Percentiles rank a stretch among this genome's conserved stretches.
phyloP scores from a whole-genome alignment of 805 yeast species.

The Wickerhamomyces hampshirensis region DNA sequence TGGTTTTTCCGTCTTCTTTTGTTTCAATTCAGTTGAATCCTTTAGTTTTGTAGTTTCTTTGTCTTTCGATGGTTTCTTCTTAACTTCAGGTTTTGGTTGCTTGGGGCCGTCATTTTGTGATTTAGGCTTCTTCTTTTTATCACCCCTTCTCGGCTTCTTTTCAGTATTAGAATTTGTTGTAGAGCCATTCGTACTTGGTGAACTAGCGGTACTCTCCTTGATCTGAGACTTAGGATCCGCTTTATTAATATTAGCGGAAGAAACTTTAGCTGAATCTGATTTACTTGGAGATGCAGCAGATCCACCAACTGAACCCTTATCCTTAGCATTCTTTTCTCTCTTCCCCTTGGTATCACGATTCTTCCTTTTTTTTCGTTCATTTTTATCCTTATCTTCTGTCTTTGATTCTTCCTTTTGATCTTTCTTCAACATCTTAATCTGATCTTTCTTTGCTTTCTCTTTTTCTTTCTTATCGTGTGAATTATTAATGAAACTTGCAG shows the following conservation, averaged over 20 bases:
- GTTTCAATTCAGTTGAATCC: too few relatives aligned
- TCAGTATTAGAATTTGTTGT: too few relatives aligned
- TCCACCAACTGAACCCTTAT: too few relatives aligned
- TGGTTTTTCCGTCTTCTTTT: neutral
- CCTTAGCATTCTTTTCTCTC: slow-evolving; percentile 2
- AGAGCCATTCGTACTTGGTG: too few relatives aligned
- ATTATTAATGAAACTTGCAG: slow-evolving; percentile 8
- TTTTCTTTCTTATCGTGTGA: slow-evolving; percentile 2
- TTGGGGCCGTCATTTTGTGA: slow-evolving; percentile 7
- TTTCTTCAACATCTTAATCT: slow-evolving; percentile 5
- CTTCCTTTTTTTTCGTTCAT: neutral
- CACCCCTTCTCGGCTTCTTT: slow-evolving; percentile 7
- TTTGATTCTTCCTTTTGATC: slow-evolving; percentile 1
- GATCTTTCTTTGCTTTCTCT: slow-evolving; percentile 1
- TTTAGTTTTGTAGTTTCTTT: slow-evolving; percentile 1
- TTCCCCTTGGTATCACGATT: neutral
- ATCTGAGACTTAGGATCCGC: too few relatives aligned
- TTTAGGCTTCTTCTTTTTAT: slow-evolving; percentile 1
- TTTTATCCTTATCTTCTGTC: slow-evolving; percentile 4
- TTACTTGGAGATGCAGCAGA: too few relatives aligned
- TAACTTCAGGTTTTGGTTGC: slow-evolving; percentile 6
- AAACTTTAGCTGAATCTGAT: too few relatives aligned
- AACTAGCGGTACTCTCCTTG: too few relatives aligned
- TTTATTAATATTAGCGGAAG: too few relatives aligned
- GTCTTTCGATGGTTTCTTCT: slow-evolving; percentile 2